Evolutionary conservation across 75 land plant species (phyloP), one percentile per base, ranked within the genome.

Genomic region (Sequoia sempervirens): DNA sequence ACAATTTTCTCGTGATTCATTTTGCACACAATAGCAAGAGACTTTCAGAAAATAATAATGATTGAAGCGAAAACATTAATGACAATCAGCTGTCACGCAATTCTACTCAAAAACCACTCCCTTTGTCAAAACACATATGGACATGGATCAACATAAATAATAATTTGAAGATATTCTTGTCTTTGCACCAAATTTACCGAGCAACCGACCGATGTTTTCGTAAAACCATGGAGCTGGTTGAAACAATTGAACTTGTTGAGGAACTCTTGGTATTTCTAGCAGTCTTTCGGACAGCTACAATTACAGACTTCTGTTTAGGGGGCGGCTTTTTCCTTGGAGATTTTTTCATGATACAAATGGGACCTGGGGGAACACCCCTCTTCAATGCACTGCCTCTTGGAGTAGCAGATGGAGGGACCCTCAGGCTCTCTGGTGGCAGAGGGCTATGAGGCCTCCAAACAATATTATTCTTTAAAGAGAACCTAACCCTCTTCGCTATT

Each of bases 321-420:
- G 36, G 9, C 4, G 36, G 30, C 82, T 80, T 80, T 32, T 80
- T 80, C 32, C 61, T 50, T 53, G 82, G 82, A 80, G 82, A 52
- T 47, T 80, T 80, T 34, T 80, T 80, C 37, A 80, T 80, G 37
- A 54, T 80, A 80, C 61, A 80, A 40, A 90, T 86, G 28, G 91
- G 91, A 30, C 91, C 91, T 46, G 91, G 87, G 15, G 84, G 82
- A 34, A 90, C 85, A 13, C 91, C 91, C 76, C 86, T 86, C 82
- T 90, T 90, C 82, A 90, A 38, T 12, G 91, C 91, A 82, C 91
- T 90, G 3, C 91, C 90, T 84, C 89, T 86, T 54, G 91, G 91
- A 32, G 90, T 89, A n/a, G 90, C 88, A 20, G 86, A 83, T 58
- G 91, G 88, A 79, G 90, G 90, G 13, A 87, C 85, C 46, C 88